Evolutionary conservation across 805 yeast genomes (phyloP).

Genomic region (Metschnikowia kunwiensis): DNA sequence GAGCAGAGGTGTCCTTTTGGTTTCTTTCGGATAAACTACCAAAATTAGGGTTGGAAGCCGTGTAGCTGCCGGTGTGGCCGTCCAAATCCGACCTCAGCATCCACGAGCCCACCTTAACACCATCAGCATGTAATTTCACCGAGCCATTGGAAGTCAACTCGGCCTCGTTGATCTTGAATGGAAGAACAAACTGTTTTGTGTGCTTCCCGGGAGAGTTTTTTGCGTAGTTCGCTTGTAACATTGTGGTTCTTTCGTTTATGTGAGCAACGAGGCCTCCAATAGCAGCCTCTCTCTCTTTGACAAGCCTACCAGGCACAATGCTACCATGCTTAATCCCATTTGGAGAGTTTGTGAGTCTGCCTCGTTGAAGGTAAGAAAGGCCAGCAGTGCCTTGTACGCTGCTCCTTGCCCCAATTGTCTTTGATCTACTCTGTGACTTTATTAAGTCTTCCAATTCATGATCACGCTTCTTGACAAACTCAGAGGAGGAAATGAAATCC

Average conservation of each 20-base stretch:
- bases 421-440: slow-evolving; percentile 14
- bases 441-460: slow-evolving; percentile 24
- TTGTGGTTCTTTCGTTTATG: slow-evolving; percentile 30
- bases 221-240: slow-evolving; percentile 35
- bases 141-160: slow-evolving; percentile 37
- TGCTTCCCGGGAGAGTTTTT: slow-evolving; percentile 37
- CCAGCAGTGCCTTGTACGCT: slow-evolving; percentile 71
- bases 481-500: slow-evolving; percentile 28
- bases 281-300: slow-evolving; percentile 50
- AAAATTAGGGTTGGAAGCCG: slow-evolving; percentile 33
- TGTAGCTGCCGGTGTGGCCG: slow-evolving; percentile 23
- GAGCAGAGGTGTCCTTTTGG: slow-evolving; percentile 20
- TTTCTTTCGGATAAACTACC: slow-evolving; percentile 35
- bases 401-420: slow-evolving; percentile 10
- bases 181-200: slow-evolving; percentile 43
- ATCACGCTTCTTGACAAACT: slow-evolving; percentile 22
- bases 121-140: slow-evolving; percentile 38
- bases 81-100: slow-evolving; percentile 27
- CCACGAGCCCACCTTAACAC: slow-evolving; percentile 42
- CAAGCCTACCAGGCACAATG: slow-evolving; percentile 68
- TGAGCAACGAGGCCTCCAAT: slow-evolving; percentile 51
- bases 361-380: slow-evolving; percentile 63
- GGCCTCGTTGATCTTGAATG: slow-evolving; percentile 40
- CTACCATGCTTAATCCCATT: slow-evolving; percentile 57
- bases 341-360: slow-evolving; percentile 67